Conservation (phyloP, 2,329 filamentous ascomycete species). For the Clonostachys byssicola region DNA sequence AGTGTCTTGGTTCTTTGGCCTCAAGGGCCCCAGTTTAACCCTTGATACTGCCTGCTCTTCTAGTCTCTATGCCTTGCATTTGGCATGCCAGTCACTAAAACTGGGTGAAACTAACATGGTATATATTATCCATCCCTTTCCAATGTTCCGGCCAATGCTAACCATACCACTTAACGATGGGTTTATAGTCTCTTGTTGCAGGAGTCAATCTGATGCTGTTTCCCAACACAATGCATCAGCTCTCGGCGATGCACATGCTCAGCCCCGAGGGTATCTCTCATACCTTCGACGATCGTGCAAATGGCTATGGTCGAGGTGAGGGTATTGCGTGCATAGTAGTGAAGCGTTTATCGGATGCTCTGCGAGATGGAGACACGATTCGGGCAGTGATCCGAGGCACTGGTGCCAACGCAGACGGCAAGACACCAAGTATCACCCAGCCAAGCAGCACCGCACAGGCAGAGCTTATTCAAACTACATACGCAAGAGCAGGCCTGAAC, state of each 20-base stretch:
- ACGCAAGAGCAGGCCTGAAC: conserved; percentile 26
- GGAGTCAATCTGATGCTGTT: conserved; percentile 6
- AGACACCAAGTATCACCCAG: conserved; percentile 37
- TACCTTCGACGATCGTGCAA: conserved; percentile 52
- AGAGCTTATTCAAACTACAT: conserved; percentile 30
- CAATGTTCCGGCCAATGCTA: not conserved
- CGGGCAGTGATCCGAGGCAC: conserved; percentile 21
- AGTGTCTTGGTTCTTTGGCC: conserved; percentile 48
- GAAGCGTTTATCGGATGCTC: conserved; percentile 52
- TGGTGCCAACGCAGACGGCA: conserved; percentile 27
- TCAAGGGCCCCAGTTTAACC: conserved; percentile 45
- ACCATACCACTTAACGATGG: not conserved
- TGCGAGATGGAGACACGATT: conserved; percentile 44
- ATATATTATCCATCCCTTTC: not conserved
- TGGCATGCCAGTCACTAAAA: conserved; percentile 39
- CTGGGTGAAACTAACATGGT: conserved; percentile 15
- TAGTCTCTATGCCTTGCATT: conserved; percentile 39
- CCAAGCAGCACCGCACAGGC: conserved; percentile 37
- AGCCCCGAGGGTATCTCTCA: conserved; percentile 44
- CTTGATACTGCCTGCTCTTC: conserved; percentile 46
- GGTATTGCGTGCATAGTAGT: conserved; percentile 54
- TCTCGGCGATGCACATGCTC: conserved; percentile 27
- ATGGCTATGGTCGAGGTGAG: conserved; percentile 62
- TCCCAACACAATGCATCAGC: conserved; percentile 5
- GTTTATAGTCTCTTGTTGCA: conserved; percentile 3